A percentile compares a stretch with the other conserved stretches of the same genome.
phyloP scores from a whole-genome alignment of 73 alveolate genomes.

The Blepharisma japonicum region DNA sequence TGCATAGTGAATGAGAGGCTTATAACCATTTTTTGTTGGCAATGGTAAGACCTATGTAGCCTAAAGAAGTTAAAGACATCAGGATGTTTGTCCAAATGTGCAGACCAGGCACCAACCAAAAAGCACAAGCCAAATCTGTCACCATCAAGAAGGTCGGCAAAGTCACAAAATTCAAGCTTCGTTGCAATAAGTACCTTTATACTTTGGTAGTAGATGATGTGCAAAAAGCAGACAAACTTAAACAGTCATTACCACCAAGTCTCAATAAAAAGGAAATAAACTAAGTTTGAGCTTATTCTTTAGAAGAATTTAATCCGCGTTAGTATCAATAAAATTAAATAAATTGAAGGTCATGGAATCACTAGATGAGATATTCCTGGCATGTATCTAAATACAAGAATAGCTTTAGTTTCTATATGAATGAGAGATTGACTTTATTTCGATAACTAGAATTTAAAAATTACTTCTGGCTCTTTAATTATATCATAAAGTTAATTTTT shows the following conservation, averaged over 20 bases:
- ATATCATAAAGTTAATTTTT: no score
- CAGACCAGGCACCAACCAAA: slow-evolving; percentile 31
- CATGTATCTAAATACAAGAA: no score
- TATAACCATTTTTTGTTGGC: not conserved
- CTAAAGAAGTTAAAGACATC: slow-evolving; percentile 23
- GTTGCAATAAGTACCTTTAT: slow-evolving; percentile 48
- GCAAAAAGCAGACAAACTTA: slow-evolving; percentile 55
- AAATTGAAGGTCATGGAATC: no score
- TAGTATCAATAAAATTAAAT: no score
- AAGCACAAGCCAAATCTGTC: slow-evolving; percentile 18
- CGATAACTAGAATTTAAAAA: no score
- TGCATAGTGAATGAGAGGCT: no score
- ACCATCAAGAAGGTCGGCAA: slow-evolving; percentile 35
- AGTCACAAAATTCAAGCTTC: slow-evolving; percentile 55
- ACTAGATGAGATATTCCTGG: no score
- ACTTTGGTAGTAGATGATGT: slow-evolving; percentile 60
- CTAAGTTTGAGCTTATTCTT: not conserved
- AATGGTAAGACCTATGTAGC: slow-evolving; percentile 28
- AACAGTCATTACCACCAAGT: slow-evolving; percentile 55
- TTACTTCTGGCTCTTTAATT: no score
- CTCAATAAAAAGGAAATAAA: slow-evolving; percentile 18
- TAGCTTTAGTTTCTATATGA: no score
- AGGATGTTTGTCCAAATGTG: slow-evolving; percentile 27
- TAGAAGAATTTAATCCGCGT: no score
- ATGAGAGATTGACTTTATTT: no score